Percentiles rank a stretch among this genome's conserved stretches.
These are phyloP conservation scores for Aschersonia sp. DNA, from an alignment of 2,329 filamentous ascomycete species.

Conservation along the genomic window DNA sequence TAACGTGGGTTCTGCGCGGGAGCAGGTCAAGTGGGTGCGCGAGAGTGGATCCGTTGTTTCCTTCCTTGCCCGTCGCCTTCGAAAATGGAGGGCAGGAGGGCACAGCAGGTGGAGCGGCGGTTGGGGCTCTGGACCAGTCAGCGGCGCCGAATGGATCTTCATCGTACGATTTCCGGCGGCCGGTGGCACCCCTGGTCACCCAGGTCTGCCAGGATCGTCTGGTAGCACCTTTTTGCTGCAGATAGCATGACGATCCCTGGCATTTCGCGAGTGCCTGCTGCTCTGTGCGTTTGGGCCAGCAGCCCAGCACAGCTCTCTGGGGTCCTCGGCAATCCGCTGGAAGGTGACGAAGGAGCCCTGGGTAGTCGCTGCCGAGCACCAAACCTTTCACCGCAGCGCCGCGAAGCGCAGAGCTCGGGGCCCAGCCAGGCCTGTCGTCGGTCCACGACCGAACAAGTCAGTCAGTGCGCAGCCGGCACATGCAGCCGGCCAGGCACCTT, in stretches of 20 bases:
- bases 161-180: slow-evolving; percentile 4
- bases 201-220: background rate
- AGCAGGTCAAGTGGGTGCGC: background rate
- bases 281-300: background rate
- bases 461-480: background rate
- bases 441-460: background rate
- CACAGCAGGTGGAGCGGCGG: background rate
- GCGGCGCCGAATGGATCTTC: background rate
- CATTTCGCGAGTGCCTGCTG: slow-evolving; percentile 1
- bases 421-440: background rate
- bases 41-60: background rate
- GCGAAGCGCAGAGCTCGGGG: background rate
- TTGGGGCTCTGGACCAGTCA: background rate
- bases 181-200: background rate
- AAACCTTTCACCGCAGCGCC: background rate
- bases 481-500: background rate
- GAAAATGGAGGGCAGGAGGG: background rate
- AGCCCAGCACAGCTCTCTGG: background rate
- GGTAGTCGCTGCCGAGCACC: background rate
- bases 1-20: background rate
- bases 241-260: background rate
- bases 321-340: background rate
- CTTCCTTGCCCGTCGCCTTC: background rate
- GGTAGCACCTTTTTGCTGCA: background rate
- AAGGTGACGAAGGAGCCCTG: background rate